Evolutionary conservation across 257 asterid species (phyloP).

Genomic region (Jaltomata sinuosa): DNA sequence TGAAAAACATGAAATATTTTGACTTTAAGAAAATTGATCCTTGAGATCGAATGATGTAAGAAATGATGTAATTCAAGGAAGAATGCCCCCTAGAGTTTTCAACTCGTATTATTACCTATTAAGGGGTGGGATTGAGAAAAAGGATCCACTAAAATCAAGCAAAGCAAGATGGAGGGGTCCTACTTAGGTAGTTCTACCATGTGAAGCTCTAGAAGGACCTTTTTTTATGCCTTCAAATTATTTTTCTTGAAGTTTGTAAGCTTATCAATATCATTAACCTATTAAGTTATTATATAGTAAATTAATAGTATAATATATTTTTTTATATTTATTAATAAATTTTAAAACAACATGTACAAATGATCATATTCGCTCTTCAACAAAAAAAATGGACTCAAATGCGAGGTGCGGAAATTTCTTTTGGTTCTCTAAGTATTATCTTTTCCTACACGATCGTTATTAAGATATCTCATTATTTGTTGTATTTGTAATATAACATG

Average conservation of each 20-base stretch:
- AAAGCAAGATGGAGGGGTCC: background rate
- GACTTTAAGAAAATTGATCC: background rate
- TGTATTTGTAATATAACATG: too few relatives aligned
- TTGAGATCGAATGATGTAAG: background rate
- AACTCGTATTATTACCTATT: background rate
- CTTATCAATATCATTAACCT: background rate
- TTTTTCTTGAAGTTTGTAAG: background rate
- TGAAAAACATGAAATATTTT: background rate
- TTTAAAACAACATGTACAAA: too few relatives aligned
- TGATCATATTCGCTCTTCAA: too few relatives aligned
- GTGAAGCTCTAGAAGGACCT: background rate
- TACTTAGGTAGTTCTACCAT: background rate
- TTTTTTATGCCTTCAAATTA: background rate
- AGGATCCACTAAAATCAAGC: background rate
- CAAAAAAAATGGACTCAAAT: too few relatives aligned
- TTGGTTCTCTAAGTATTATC: too few relatives aligned
- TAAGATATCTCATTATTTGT: too few relatives aligned
- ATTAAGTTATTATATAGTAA: too few relatives aligned
- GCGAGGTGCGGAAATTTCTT: too few relatives aligned
- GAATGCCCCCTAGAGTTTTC: background rate
- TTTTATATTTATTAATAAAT: too few relatives aligned
- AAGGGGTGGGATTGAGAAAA: background rate
- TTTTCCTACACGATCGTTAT: too few relatives aligned
- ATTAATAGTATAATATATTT: too few relatives aligned
- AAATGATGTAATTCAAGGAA: background rate